phyloP scores from a whole-genome alignment of 2,329 filamentous ascomycete species.

The Pseudovirgaria hyperparasitica region DNA sequence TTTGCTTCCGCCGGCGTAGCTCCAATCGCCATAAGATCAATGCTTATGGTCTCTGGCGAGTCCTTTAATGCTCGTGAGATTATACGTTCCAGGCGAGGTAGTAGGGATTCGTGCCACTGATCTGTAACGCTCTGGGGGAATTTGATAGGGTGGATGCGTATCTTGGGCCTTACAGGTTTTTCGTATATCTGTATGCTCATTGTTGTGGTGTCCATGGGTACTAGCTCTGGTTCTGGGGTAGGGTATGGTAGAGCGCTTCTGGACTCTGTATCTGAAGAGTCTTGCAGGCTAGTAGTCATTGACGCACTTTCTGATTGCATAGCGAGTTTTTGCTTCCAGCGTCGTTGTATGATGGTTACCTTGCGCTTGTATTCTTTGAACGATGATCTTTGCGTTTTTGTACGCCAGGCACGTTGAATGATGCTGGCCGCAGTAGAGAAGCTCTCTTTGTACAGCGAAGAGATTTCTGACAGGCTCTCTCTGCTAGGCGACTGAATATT shows the following conservation, averaged over 20 bases:
- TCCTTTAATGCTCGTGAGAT: conserved; percentile 60
- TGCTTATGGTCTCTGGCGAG: conserved; percentile 64
- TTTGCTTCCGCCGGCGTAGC: conserved; percentile 51
- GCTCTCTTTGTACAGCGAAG: conserved; percentile 14
- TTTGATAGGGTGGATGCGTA: conserved; percentile 31
- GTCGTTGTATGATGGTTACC: conserved; percentile 23
- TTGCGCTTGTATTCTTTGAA: conserved; percentile 26
- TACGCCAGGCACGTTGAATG: conserved; percentile 25
- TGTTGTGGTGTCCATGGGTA: conserved; percentile 7
- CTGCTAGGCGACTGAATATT: conserved; percentile 2
- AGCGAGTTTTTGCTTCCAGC: conserved; percentile 24
- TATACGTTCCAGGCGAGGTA: conserved; percentile 61
- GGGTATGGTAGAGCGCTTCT: conserved; percentile 6
- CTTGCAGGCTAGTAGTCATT: conserved; percentile 17
- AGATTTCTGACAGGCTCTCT: conserved; percentile 13
- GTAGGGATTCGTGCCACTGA: conserved; percentile 58
- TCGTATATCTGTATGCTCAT: conserved; percentile 22
- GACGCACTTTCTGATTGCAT: too few relatives aligned
- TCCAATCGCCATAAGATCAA: conserved; percentile 63
- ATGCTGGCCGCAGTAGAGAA: conserved; percentile 17
- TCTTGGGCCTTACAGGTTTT: conserved; percentile 16
- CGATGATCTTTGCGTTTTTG: conserved; percentile 9
- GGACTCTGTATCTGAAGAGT: conserved; percentile 21
- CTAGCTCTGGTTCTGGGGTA: background rate
- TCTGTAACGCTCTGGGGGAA: conserved; percentile 52